A percentile compares a stretch with the other conserved stretches of the same genome.
These are phyloP conservation scores for Hordeum marinum DNA, from an alignment of 176 grass and related monocot species.

Conservation along the genomic window DNA sequence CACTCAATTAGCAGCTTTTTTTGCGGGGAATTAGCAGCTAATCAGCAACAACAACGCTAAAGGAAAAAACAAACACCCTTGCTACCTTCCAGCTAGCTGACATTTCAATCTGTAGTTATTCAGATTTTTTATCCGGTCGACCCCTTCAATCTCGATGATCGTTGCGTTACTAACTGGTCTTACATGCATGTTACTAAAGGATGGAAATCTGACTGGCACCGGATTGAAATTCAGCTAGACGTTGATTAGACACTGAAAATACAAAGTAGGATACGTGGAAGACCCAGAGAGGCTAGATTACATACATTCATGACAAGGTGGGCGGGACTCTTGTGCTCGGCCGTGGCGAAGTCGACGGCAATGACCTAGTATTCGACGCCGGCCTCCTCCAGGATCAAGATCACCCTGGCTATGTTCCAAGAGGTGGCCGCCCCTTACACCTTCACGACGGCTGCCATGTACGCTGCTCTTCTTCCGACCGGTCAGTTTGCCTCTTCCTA, in stretches of 20 bases:
- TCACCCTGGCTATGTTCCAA: constrained; percentile 11
- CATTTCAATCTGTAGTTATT: no score
- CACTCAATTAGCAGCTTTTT: no score
- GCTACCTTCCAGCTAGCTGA: no score
- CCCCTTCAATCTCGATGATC: no score
- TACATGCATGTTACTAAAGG: no score
- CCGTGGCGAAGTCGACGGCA: not conserved
- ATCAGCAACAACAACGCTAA: not conserved
- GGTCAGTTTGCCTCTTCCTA: not conserved
- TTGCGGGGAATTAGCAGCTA: no score
- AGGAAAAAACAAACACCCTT: not conserved
- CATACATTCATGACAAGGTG: not conserved
- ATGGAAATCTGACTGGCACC: no score
- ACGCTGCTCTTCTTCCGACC: not conserved
- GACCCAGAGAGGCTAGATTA: not conserved
- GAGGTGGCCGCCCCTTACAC: constrained; percentile 18
- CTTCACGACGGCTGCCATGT: constrained; percentile 3
- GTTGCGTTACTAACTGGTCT: no score
- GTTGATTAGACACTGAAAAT: no score
- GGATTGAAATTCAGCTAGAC: no score
- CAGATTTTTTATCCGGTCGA: no score
- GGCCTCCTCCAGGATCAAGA: constrained; percentile 36
- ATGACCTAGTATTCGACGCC: constrained; percentile 16
- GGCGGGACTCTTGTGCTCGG: not conserved
- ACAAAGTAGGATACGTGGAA: not conserved